Evolutionary conservation across 352 stramenopile species (phyloP), one percentile per base, ranked within the genome.

Genomic region (Phytophthora pisi): DNA sequence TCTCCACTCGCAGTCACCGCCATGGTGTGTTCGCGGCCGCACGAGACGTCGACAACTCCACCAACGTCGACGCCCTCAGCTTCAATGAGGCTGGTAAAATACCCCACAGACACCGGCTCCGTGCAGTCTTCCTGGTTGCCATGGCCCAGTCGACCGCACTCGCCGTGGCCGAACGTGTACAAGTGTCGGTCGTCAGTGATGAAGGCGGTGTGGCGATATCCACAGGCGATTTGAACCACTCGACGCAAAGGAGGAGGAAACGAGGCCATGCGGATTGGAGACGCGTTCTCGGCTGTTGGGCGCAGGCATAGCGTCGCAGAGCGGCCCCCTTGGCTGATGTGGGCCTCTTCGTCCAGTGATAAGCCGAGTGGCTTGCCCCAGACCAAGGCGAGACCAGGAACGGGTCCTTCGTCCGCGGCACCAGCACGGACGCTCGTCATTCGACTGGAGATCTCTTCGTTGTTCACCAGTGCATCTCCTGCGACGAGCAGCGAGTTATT

Each of bases 11-110:
- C 51, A 6, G 85, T 72, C 5, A 94, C 86, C 13, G 77, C 81
- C 81, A 97, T 92, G 6, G 90, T 96, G 55, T 97, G 90, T 53
- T 97, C 89, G 16, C 89, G 86, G 10, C 90, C 90, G 57, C 90
- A 97, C 0, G 88, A 79, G 0, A 92, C 82, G 24, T 80, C 74
- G 7, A 64, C 45, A 50, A 90, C 72, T 5, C 86, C 75, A 5
- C 65, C 79, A 10, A 85, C 43, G 34, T 46, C 28, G 1, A 73
- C 57, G 3, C 78, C 71, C 24, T 83, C 73, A 5, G 78, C 56
- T 18, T 76, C 64, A 24, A 83, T 81, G 13, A 84, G 62, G 53
- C 77, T 83, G 9, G 68, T 18, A 47, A 95, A 93, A 56, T 84
- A 94, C 8, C 65, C 66, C 5, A 96, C 82, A 2, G 59, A 50